These are phyloP conservation scores for Amaranthus palmeri DNA, from an alignment of 148 eudicot species.

Conservation along the genomic window DNA sequence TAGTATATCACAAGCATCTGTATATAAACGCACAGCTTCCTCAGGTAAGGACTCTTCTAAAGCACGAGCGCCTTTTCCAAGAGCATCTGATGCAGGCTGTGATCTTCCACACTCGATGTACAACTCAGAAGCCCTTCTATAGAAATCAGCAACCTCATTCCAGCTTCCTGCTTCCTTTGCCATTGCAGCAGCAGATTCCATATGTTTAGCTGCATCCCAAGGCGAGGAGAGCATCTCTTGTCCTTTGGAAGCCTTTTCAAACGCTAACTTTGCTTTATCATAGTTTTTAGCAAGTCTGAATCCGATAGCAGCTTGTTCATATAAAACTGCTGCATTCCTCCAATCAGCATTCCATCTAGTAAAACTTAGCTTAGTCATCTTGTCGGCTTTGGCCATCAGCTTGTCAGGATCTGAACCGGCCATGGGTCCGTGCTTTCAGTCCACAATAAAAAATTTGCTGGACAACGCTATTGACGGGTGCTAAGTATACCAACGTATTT, in stretches of 20 bases:
- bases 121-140: constrained; percentile 60
- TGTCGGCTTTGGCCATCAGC: constrained; percentile 75
- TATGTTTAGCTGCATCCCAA: constrained; percentile 92
- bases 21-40: constrained; percentile 57
- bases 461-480: neutral
- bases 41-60: constrained; percentile 69
- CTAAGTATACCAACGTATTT: neutral
- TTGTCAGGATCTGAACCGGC: constrained; percentile 67
- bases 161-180: constrained; percentile 72
- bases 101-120: constrained; percentile 77
- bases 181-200: constrained; percentile 80
- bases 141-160: constrained; percentile 77
- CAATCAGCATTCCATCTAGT: constrained; percentile 96
- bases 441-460: neutral
- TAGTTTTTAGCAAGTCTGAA: constrained; percentile 60
- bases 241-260: constrained; percentile 89
- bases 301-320: constrained; percentile 86
- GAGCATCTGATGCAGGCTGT: constrained; percentile 91
- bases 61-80: constrained; percentile 85
- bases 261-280: constrained; percentile 73
- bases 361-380: constrained; percentile 65
- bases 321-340: constrained; percentile 59
- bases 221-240: constrained; percentile 91
- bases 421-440: constrained; percentile 37
- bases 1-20: constrained; percentile 58